Conservation (phyloP, 306 rosid genomes). For the Malus domestica region DNA sequence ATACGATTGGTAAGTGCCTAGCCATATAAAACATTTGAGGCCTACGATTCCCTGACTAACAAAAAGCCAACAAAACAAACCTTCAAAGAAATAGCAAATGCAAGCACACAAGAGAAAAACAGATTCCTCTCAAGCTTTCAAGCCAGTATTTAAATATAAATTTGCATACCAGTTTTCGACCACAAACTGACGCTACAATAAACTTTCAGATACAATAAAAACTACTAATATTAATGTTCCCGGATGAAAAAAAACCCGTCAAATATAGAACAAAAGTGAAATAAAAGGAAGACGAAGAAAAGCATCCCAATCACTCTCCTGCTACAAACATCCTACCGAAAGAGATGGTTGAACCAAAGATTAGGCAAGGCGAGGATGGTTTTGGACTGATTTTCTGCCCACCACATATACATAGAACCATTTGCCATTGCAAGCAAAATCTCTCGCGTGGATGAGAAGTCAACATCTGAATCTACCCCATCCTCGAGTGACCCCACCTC, state of each 20-base stretch:
- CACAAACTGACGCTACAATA: conserved; percentile 46
- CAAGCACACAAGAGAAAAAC: background rate
- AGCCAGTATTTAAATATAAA: conserved; percentile 35
- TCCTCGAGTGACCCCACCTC: conserved; percentile 33
- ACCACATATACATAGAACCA: conserved; percentile 33
- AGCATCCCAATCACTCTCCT: conserved; percentile 62
- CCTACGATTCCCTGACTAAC: background rate
- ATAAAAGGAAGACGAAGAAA: background rate
- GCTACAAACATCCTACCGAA: conserved; percentile 56
- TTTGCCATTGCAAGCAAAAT: conserved; percentile 17
- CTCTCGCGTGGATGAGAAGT: conserved; percentile 16
- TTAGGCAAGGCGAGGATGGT: conserved; percentile 24
- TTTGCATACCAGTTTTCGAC: conserved; percentile 24
- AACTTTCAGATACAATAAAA: conserved; percentile 48
- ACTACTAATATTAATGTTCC: conserved; percentile 63
- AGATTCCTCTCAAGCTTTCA: conserved; percentile 23
- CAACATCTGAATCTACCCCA: conserved; percentile 27
- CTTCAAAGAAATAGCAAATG: background rate
- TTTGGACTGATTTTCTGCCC: conserved; percentile 35
- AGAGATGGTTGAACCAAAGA: conserved; percentile 46
- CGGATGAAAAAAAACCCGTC: conserved; percentile 26
- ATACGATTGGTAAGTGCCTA: background rate
- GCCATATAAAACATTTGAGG: background rate
- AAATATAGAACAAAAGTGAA: conserved; percentile 26
- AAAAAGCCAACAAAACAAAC: background rate